These are phyloP conservation scores for Puccinia horiana DNA, from an alignment of 1,284 basidiomycete genomes.

Conservation along the genomic window DNA sequence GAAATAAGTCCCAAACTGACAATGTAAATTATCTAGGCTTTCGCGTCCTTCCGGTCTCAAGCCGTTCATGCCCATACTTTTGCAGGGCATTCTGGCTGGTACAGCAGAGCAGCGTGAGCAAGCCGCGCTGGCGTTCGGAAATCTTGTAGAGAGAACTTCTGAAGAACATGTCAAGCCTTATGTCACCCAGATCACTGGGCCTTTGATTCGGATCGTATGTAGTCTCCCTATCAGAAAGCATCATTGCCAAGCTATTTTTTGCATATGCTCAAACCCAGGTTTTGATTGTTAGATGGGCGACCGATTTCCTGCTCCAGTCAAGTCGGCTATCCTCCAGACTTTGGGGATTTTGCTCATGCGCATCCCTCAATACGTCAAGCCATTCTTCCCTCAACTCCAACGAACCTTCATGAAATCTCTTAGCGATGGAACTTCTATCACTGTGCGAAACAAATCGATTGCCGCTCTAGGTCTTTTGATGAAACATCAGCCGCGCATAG, in stretches of 20 bases:
- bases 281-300: slow-evolving; percentile 51
- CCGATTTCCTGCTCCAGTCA: slow-evolving; percentile 80
- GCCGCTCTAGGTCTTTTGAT: slow-evolving; percentile 87
- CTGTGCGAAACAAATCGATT: slow-evolving; percentile 79
- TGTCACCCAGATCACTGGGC: slow-evolving; percentile 93
- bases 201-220: slow-evolving; percentile 68
- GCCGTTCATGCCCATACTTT: slow-evolving; percentile 66
- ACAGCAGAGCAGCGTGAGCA: slow-evolving; percentile 71
- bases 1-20: slow-evolving; percentile 11
- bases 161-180: slow-evolving; percentile 90
- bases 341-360: slow-evolving; percentile 77
- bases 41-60: slow-evolving; percentile 85
- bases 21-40: slow-evolving; percentile 67
- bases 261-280: not conserved
- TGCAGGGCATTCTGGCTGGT: slow-evolving; percentile 53
- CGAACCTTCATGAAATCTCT: slow-evolving; percentile 94
- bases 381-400: slow-evolving; percentile 97
- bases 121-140: slow-evolving; percentile 89
- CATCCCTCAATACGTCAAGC: slow-evolving; percentile 84
- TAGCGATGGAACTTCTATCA: slow-evolving; percentile 74
- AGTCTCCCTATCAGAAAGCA: not conserved
- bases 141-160: slow-evolving; percentile 86
- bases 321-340: slow-evolving; percentile 80
- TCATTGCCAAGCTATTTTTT: not conserved
- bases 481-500: slow-evolving; percentile 80